Evolutionary conservation across 2,329 filamentous ascomycete species (phyloP), one percentile per base, ranked within the genome.

Genomic region (Pseudogymnoascus sp.): DNA sequence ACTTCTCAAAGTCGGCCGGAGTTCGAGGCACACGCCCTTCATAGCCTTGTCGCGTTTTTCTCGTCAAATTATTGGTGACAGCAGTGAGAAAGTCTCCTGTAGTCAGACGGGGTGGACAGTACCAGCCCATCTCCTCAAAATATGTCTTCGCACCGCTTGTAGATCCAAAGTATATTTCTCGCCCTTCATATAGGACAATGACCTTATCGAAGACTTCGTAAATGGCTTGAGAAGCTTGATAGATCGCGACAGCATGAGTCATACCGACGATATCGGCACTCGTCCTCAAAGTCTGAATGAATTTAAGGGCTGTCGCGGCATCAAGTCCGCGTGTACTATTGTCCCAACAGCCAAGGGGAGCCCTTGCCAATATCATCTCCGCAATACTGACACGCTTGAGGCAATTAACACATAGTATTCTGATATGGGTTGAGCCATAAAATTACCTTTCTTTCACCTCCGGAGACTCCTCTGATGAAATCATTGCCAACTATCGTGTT

Each of bases 141-240:
- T 86, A 90, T 0, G 83, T 82, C 4, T 78, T 74, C 0, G 87
- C 87, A 64, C 85, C 77, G 5, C 78, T 73, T 66, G 79, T 75
- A 0, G 85, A 80, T 0, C 87, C 87, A 66, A 87, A 89, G 74
- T 81, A 90, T 49, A 88, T 79, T 67, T 89, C 73, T 64, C 84
- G 83, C 58, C 87, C 87, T 63, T 84, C 80, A 58, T 89, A 85
- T 3, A 90, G 78, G 6, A 90, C 80, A 0, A 89, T 76, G 0
- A 88, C 85, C 69, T 89, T 90, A 70, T 90, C 86, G 69, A 89
- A 89, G 0, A 86, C 77, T 25, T 87, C 77, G 70, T 88, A 89
- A 63, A 90, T 89, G 25, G 81, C 84, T 61, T 90, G 87, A 6
- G 85, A 84, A 2, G 87, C 86, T 69, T 89, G 87, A 69, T 90